Conservation (phyloP, 305 asterid genomes). For the Striga hermonthica region DNA sequence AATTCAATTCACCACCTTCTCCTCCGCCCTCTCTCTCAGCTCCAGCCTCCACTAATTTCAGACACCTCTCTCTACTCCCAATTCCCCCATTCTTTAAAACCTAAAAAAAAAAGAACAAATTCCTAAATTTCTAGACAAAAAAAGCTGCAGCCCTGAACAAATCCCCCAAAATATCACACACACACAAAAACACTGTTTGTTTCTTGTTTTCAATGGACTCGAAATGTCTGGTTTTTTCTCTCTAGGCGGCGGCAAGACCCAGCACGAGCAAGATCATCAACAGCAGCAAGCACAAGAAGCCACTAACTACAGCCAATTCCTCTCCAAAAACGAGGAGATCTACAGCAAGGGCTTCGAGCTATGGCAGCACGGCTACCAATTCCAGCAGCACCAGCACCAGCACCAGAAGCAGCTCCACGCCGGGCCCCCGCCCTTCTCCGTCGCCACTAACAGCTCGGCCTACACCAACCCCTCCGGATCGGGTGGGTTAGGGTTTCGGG, state of each 20-base stretch:
- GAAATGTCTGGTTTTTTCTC: conserved; percentile 83
- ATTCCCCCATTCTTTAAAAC: conserved; percentile 21
- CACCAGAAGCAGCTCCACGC: conserved; percentile 49
- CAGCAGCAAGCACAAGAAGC: conserved; percentile 39
- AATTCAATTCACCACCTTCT: conserved; percentile 29
- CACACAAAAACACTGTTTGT: conserved; percentile 5
- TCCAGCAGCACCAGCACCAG: conserved; percentile 49
- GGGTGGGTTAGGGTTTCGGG: conserved; percentile 9
- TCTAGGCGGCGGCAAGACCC: conserved; percentile 39
- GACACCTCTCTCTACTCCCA: conserved; percentile 3
- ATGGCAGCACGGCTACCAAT: conserved; percentile 72
- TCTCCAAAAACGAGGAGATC: conserved; percentile 74
- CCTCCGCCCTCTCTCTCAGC: not conserved
- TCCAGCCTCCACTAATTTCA: not conserved
- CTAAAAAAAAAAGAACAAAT: conserved; percentile 33
- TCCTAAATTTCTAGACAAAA: conserved; percentile 33
- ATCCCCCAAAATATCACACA: conserved; percentile 25
- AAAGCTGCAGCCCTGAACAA: conserved; percentile 35
- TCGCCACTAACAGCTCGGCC: not conserved
- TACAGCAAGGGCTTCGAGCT: conserved; percentile 75
- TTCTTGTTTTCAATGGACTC: conserved; percentile 47
- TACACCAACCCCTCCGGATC: not conserved
- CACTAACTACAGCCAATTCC: conserved; percentile 38
- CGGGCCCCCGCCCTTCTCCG: conserved; percentile 5
- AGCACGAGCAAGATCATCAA: conserved; percentile 28